A percentile compares a stretch with the other conserved stretches of the same genome.
Conservation (phyloP, 129 eudicot species). For the Kitagawia praeruptora region DNA sequence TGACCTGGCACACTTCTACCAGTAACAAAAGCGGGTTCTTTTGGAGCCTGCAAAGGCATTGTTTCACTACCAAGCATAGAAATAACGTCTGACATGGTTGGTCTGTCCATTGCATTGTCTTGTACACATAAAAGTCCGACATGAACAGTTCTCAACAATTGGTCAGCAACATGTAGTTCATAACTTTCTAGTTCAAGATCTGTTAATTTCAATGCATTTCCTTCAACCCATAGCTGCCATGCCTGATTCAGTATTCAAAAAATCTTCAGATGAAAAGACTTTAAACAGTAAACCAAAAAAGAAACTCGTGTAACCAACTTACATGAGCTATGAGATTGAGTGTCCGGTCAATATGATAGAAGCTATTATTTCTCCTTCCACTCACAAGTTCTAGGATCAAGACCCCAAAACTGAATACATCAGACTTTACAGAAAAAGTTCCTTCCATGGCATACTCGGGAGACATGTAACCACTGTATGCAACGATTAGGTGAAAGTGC, state of each 20-base stretch:
- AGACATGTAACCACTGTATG: slow-evolving; percentile 19
- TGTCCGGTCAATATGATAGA: slow-evolving; percentile 20
- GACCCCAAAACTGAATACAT: slow-evolving; percentile 28
- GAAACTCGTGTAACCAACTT: slow-evolving; percentile 5
- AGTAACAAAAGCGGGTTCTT: slow-evolving; percentile 4
- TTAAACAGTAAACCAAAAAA: background rate
- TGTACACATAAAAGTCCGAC: slow-evolving; percentile 39
- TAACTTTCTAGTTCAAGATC: slow-evolving; percentile 17
- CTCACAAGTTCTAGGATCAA: slow-evolving; percentile 26
- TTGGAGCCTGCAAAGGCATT: slow-evolving; percentile 13
- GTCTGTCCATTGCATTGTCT: slow-evolving; percentile 32
- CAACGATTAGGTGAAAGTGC: too few species aligned
- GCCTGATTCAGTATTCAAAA: slow-evolving; percentile 14
- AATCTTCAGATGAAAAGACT: too few species aligned
- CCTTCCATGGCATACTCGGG: slow-evolving; percentile 41
- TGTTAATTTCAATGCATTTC: slow-evolving; percentile 15
- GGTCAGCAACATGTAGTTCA: background rate
- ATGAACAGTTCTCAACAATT: slow-evolving; percentile 24
- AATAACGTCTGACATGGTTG: slow-evolving; percentile 24
- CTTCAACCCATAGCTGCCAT: slow-evolving; percentile 40
- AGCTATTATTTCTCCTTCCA: slow-evolving; percentile 31
- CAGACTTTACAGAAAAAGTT: slow-evolving; percentile 17
- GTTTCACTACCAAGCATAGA: slow-evolving; percentile 33
- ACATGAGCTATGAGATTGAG: slow-evolving; percentile 39
- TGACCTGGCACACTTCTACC: too few species aligned